These are phyloP conservation scores for Aspergillus tanneri DNA, from an alignment of 2,329 filamentous ascomycete species.

Conservation along the genomic window DNA sequence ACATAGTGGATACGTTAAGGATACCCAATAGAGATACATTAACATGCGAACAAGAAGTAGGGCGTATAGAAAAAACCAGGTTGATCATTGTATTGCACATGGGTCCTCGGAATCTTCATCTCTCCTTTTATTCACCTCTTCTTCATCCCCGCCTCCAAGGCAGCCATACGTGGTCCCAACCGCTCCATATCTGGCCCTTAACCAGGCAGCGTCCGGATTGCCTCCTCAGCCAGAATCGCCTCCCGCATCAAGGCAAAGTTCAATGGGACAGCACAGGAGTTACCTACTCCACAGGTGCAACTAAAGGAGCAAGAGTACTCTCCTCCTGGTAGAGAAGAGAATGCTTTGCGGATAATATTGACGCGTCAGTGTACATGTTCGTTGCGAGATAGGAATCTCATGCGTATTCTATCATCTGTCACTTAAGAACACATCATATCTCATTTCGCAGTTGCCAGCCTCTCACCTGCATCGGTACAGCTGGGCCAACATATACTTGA, in stretches of 20 bases:
- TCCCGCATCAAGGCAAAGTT: no score
- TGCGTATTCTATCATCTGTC: conserved; percentile 8
- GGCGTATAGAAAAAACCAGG: no score
- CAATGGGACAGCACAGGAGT: no score
- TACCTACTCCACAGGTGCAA: no score
- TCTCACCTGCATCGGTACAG: conserved; percentile 13
- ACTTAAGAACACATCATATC: conserved; percentile 8
- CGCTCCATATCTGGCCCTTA: background rate
- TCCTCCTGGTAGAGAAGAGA: background rate
- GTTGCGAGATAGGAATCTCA: no score
- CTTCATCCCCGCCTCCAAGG: background rate
- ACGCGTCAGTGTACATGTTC: conserved; percentile 4
- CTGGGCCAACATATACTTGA: conserved; percentile 28
- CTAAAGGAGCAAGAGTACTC: no score
- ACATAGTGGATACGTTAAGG: no score
- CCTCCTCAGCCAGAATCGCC: background rate
- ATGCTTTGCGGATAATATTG: background rate
- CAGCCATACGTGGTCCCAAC: conserved; percentile 1
- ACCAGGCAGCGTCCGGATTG: background rate
- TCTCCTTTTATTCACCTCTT: background rate
- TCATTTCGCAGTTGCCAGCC: conserved; percentile 14
- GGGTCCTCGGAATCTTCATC: background rate
- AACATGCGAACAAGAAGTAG: no score
- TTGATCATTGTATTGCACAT: background rate
- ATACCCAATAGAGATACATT: no score